Evolutionary conservation across 2,329 filamentous ascomycete species (phyloP), one percentile per base, ranked within the genome.

Genomic region (Alternaria rosae): DNA sequence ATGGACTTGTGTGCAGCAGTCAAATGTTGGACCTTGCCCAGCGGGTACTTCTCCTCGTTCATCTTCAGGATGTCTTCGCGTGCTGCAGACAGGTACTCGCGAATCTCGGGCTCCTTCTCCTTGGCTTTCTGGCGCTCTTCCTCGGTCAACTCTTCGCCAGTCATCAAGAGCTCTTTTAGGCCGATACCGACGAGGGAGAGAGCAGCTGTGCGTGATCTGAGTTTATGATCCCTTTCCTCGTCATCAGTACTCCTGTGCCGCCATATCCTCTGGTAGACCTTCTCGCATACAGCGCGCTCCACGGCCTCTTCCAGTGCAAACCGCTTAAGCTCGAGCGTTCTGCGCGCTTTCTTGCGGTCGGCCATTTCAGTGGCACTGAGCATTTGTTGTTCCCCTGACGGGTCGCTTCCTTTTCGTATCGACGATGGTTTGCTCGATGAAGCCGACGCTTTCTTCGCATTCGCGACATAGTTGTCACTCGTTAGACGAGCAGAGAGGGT

Each of bases 1-100:
- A 99, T 98, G 67, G 90, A 91, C 82, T 96, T 96, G 79, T 98
- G 95, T 4, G 93, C 92, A 41, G 90, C 89, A 68, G 94, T 97
- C 58, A 99, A 85, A 72, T 93, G 90, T 72, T 93, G 92, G 43
- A 98, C 86, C 81, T 99, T 99, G 17, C 93, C 95, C 2, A 97
- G 83, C 0, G 95, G 95, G 75, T 93, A 97, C 67, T 90, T 90
- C 68, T 93, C 91, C 61, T 94, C 87, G 74, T 93, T 90, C 94
- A 99, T 98, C 63, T 87, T 87, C 47, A 88, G 84, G 51, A 99
- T 82, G 62, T 92, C 90, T 50, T 82, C 79, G 52, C 83, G 78
- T 25, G 94, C 94, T 50, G 87, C 84, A 48, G 89, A 88, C 42
- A 98, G 85, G 77, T 88, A 92, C 42, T 89, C 84, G 61, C 88